A percentile compares a stretch with the other conserved stretches of the same genome.
Conservation (phyloP, 257 asterid genomes). For the Ocimum tenuiflorum region DNA sequence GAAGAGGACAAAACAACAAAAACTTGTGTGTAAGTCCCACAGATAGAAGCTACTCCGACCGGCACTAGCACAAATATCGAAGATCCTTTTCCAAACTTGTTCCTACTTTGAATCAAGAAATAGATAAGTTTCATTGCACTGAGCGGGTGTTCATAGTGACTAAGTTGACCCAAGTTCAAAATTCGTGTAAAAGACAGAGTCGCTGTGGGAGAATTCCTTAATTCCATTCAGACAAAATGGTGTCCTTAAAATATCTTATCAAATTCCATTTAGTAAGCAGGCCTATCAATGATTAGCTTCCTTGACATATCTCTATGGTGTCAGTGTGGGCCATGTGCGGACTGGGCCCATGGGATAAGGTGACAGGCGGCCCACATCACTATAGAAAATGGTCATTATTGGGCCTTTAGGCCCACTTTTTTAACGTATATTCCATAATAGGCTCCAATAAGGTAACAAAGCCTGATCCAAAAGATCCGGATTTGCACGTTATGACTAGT, state of each 20-base stretch:
- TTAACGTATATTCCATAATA: not conserved
- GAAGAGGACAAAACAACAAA: too few species aligned
- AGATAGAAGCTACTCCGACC: too few species aligned
- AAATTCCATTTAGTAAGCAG: too few species aligned
- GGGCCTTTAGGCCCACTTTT: conserved; percentile 28
- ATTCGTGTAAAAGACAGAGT: not conserved
- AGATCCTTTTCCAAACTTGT: too few species aligned
- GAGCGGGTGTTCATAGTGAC: too few species aligned
- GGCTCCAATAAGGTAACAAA: too few species aligned
- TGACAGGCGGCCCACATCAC: conserved; percentile 2
- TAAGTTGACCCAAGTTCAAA: too few species aligned
- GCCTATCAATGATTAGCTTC: conserved; percentile 4
- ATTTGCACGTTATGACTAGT: conserved; percentile 1
- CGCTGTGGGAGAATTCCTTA: not conserved
- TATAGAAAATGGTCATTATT: not conserved
- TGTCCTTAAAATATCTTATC: conserved; percentile 3
- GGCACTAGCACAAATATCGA: too few species aligned
- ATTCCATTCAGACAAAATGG: too few species aligned
- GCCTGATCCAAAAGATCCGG: conserved; percentile 16
- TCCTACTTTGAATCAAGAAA: too few species aligned
- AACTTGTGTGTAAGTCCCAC: too few species aligned
- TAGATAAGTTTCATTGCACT: too few species aligned
- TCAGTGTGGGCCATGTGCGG: conserved; percentile 26
- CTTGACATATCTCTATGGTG: not conserved
- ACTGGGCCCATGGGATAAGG: conserved; percentile 18